Base-by-base conservation (phyloP, 768 basidiomycete species). In the Lactarius trivialis region DNA sequence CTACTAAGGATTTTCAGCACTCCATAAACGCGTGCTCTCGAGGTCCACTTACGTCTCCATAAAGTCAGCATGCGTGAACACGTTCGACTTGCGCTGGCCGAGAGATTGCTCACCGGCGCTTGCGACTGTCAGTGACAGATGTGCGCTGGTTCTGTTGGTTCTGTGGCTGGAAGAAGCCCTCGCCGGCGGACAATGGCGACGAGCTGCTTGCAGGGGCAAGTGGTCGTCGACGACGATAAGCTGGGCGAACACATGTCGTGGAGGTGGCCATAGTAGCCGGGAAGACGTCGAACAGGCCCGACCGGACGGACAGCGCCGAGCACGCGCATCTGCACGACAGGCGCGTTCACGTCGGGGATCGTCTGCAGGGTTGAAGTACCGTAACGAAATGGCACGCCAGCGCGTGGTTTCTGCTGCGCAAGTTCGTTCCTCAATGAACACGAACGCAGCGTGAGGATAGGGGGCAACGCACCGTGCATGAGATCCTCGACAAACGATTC, bases 201-300 rank as follows among this genome's bases (percentile, higher is more conserved):
- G 81, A 76, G 56, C 74, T 80, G 4, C 76, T 75, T 62, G 78
- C 73, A 24, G 61, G 24, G 68, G 60, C 49, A 61, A 56, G 8
- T 69, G 68, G 34, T 77, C 76, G 41, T 68, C 66, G 17, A 65
- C 55, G 12, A 68, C 61, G 4, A 60, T 48, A 26, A 85, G 84
- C 68, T 83, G 81, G 39, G 85, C 81, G 62, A 98, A 83, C 59
- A 88, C 84, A 95, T 91, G 71, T 96, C 92, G 52, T 89, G 79
- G 58, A 98, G 79, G 24, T 80, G 81, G 57, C 82, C 83, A 66
- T 98, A 98, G 71, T 91, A 78, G 96, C 98, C 11, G 97, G 97
- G 77, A 99, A 99, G 78, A 98, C 98, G 73, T 99, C 97, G 73
- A 99, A 99, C 76, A 87, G 95, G 8, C 97, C 97, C 70, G 90